Base-by-base conservation (phyloP, 805 yeast species). In the Komagataella ulmi region DNA sequence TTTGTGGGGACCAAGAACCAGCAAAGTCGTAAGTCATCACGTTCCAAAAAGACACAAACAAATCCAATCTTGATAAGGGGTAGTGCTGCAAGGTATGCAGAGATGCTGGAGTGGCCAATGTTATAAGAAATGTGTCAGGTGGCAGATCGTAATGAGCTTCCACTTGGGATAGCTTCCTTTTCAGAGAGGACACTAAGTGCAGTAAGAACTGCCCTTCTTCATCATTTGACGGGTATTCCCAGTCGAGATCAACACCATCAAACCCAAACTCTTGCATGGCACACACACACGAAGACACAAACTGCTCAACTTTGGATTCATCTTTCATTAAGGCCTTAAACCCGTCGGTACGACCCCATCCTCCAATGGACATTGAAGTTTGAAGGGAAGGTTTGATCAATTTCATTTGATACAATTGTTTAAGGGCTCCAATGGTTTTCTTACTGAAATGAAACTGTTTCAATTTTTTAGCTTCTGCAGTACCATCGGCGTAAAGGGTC, bases 221-320 rank as follows among this genome's bases (percentile, higher is more conserved):
- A 3, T 61, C 59, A 46, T 63, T 70, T 6, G 65, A 61, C 0
- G 97, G 96, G 59, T 81, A 91, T 65, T 91, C 99, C 97, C 97
- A 91, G 66, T 91, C 99, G 24, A 91, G 68, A 64, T 93, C 98
- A 48, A 91, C 69, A 0, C 99, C 98, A 63, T 93, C 97, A 60
- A 93, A 81, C 0, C 85, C 83, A 61, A 78, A 76, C 47, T 72
- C 65, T 2, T 64, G 52, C 62, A 88, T 70, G 21, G 77, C 64
- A 0, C 65, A 62, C 0, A 77, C 69, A 0, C 81, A 68, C 0
- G 83, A 71, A 1, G 60, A 50, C 2, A 80, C 75, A 62, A 90
- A 87, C 0, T 46, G 61, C 1, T 62, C 60, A 6, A 43, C 45
- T 19, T 65, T 64, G 2, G 36, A 14, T 1, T 48, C 50, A 44